phyloP scores from a whole-genome alignment of 495 filamentous ascomycete species.

The Cercophora scortea region DNA sequence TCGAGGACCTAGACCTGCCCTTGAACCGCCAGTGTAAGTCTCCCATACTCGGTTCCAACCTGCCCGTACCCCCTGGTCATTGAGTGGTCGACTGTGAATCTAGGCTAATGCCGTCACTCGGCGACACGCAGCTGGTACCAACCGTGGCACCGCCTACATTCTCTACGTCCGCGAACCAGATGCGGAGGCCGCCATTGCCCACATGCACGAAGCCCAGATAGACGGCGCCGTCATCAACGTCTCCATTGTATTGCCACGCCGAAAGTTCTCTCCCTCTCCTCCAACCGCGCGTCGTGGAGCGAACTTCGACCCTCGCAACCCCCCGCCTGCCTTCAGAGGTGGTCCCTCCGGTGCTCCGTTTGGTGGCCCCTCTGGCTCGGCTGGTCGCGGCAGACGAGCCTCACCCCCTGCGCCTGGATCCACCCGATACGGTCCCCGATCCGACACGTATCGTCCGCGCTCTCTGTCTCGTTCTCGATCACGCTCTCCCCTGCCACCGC shows the following conservation, averaged over 20 bases:
- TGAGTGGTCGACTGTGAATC: neutral
- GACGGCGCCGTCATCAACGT: slow-evolving; percentile 85
- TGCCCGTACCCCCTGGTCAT: neutral
- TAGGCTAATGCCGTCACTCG: neutral
- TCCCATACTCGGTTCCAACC: neutral
- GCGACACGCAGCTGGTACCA: slow-evolving; percentile 62
- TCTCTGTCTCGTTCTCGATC: slow-evolving; percentile 42
- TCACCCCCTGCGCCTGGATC: slow-evolving; percentile 22
- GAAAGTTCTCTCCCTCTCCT: slow-evolving; percentile 48
- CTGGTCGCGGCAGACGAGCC: slow-evolving; percentile 26
- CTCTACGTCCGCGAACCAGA: slow-evolving; percentile 68
- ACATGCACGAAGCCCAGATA: slow-evolving; percentile 97
- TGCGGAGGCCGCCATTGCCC: slow-evolving; percentile 82
- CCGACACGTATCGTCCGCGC: slow-evolving; percentile 45
- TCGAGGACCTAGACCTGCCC: slow-evolving; percentile 80
- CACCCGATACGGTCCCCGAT: slow-evolving; percentile 34
- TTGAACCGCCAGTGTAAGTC: slow-evolving; percentile 75
- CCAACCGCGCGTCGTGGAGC: slow-evolving; percentile 42
- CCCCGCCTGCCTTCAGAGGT: slow-evolving; percentile 30
- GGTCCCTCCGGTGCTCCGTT: slow-evolving; percentile 18
- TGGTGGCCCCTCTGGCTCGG: slow-evolving; percentile 11
- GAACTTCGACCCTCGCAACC: slow-evolving; percentile 37
- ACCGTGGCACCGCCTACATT: slow-evolving; percentile 92
- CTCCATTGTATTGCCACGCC: slow-evolving; percentile 85
- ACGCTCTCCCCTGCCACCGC: slow-evolving; percentile 24